Percentiles rank a stretch among this genome's conserved stretches.
Conservation (phyloP, 306 rosid genomes). For the Cucurbita maxima region DNA sequence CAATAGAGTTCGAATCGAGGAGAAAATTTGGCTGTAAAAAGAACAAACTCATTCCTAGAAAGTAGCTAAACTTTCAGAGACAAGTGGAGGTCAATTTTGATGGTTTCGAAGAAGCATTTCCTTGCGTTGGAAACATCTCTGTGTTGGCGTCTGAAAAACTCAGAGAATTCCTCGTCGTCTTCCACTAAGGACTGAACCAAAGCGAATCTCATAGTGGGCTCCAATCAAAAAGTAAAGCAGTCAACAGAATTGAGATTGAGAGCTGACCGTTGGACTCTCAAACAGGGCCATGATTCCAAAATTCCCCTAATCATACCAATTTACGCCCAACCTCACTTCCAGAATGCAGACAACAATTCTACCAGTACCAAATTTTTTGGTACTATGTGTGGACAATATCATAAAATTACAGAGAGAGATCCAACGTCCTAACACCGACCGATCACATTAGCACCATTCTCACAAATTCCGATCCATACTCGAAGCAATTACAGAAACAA, state of each 20-base stretch:
- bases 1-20: neutral
- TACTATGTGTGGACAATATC: too few species aligned
- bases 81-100: neutral
- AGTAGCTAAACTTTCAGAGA: neutral
- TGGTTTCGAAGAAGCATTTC: neutral
- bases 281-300: neutral
- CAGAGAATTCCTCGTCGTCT: conserved; percentile 4
- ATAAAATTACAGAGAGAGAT: too few species aligned
- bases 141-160: neutral
- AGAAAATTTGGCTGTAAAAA: neutral
- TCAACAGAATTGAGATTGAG: neutral
- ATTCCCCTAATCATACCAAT: neutral
- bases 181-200: neutral
- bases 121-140: neutral
- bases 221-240: neutral
- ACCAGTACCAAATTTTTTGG: neutral
- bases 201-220: conserved; percentile 6
- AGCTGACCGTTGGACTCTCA: neutral
- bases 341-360: neutral
- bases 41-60: neutral
- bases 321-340: neutral
- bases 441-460: neutral
- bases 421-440: neutral
- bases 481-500: neutral
- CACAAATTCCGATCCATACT: neutral